These are phyloP conservation scores for Fusarium camptoceras DNA, from an alignment of 2,329 filamentous ascomycete species.

Conservation along the genomic window DNA sequence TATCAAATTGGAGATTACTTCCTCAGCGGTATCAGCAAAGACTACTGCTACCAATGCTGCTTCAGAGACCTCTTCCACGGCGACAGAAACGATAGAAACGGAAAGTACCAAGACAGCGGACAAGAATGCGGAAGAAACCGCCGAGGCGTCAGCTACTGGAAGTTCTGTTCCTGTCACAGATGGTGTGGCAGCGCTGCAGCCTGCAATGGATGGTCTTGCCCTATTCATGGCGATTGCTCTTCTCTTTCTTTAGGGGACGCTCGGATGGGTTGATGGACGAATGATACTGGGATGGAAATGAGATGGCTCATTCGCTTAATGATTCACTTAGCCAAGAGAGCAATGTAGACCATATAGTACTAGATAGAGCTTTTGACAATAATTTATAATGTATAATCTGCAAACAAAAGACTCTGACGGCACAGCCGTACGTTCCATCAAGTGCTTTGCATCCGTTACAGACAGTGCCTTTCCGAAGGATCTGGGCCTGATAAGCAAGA, in stretches of 20 bases:
- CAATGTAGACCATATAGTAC: too few relatives aligned
- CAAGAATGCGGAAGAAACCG: not conserved
- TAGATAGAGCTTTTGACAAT: not conserved
- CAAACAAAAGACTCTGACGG: not conserved
- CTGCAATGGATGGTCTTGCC: not conserved
- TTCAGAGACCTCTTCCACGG: not conserved
- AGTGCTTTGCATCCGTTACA: too few relatives aligned
- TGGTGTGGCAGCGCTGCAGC: not conserved
- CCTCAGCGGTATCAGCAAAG: accelerated
- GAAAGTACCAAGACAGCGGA: not conserved
- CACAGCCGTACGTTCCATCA: not conserved
- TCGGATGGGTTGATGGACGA: not conserved
- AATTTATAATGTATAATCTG: not conserved
- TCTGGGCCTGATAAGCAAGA: not conserved
- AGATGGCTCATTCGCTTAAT: not conserved
- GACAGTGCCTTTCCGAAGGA: not conserved
- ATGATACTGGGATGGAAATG: not conserved
- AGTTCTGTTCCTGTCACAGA: not conserved
- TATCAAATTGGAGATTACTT: not conserved
- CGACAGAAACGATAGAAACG: not conserved
- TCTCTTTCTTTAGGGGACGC: not conserved
- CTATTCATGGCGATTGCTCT: not conserved
- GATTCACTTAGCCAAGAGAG: not conserved
- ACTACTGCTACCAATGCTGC: accelerated
- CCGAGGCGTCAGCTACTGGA: not conserved